These are phyloP conservation scores for Chloris gayana DNA, from an alignment of 176 grass and related monocot genomes.

Conservation along the genomic window DNA sequence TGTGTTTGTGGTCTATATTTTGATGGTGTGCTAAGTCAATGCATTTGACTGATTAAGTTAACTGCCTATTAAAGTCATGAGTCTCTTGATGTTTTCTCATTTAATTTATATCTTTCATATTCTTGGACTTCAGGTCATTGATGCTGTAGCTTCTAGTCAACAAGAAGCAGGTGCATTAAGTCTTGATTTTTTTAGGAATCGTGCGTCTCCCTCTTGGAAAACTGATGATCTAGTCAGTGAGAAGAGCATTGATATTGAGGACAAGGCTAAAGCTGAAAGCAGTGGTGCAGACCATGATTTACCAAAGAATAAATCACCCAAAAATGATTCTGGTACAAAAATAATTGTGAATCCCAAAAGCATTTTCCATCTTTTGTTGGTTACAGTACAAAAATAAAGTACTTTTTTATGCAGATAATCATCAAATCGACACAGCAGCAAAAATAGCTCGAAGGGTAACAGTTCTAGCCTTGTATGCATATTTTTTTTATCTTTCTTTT, in stretches of 20 bases:
- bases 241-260: slow-evolving; percentile 49
- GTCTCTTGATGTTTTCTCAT: slow-evolving; percentile 14
- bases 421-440: slow-evolving; percentile 52
- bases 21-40: neutral
- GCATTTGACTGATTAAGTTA: slow-evolving; percentile 30
- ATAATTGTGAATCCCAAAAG: slow-evolving; percentile 32
- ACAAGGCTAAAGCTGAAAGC: slow-evolving; percentile 55
- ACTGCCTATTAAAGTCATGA: neutral
- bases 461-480: slow-evolving; percentile 29
- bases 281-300: slow-evolving; percentile 45
- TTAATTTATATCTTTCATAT: neutral
- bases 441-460: slow-evolving; percentile 84
- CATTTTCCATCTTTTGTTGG: slow-evolving; percentile 6
- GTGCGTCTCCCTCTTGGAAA: slow-evolving; percentile 87
- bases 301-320: slow-evolving; percentile 43
- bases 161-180: slow-evolving; percentile 71
- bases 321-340: slow-evolving; percentile 60
- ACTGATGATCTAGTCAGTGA: slow-evolving; percentile 54
- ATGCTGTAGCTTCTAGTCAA: slow-evolving; percentile 76
- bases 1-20: slow-evolving; percentile 6
- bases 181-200: slow-evolving; percentile 83
- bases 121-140: slow-evolving; percentile 63
- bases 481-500: slow-evolving; percentile 21
- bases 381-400: slow-evolving; percentile 26
- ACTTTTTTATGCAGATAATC: slow-evolving; percentile 54